Conservation (phyloP, 805 yeast species). For the Kazachstania taianensis region DNA sequence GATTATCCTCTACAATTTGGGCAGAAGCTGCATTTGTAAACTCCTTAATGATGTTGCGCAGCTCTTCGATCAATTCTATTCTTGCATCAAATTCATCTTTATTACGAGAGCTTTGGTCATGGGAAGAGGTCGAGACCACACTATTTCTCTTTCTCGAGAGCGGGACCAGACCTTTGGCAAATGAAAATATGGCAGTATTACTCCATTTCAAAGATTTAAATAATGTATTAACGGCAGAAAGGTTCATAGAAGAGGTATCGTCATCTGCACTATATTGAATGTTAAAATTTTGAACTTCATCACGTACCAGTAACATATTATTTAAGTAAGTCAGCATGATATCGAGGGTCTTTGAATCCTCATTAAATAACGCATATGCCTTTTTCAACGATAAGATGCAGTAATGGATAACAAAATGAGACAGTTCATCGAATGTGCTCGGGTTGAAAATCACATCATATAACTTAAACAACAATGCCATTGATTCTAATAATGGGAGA, state of each 20-base stretch:
- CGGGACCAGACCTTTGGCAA: constrained; percentile 10
- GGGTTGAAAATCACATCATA: constrained; percentile 74
- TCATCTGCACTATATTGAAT: constrained; percentile 68
- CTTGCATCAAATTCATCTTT: constrained; percentile 53
- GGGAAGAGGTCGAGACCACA: not conserved
- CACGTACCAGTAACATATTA: constrained; percentile 59
- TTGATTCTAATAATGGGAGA: constrained; percentile 61
- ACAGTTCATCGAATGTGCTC: constrained; percentile 75
- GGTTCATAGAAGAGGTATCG: constrained; percentile 51
- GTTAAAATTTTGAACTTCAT: constrained; percentile 66
- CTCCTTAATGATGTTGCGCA: constrained; percentile 59
- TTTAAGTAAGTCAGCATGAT: constrained; percentile 59
- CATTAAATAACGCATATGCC: constrained; percentile 43
- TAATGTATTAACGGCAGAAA: constrained; percentile 60
- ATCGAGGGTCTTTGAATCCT: constrained; percentile 32
- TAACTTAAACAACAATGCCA: constrained; percentile 62
- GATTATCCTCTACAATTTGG: constrained; percentile 29
- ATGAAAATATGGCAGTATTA: constrained; percentile 6
- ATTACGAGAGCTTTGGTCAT: not conserved
- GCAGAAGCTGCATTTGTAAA: constrained; percentile 51
- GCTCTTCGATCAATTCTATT: constrained; percentile 59
- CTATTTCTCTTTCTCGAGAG: not conserved
- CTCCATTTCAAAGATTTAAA: constrained; percentile 31
- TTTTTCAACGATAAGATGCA: constrained; percentile 53
- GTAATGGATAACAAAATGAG: constrained; percentile 76